Evolutionary conservation across 192 early-diverging fungal species (phyloP).

Genomic region (Diversispora eburnea): DNA sequence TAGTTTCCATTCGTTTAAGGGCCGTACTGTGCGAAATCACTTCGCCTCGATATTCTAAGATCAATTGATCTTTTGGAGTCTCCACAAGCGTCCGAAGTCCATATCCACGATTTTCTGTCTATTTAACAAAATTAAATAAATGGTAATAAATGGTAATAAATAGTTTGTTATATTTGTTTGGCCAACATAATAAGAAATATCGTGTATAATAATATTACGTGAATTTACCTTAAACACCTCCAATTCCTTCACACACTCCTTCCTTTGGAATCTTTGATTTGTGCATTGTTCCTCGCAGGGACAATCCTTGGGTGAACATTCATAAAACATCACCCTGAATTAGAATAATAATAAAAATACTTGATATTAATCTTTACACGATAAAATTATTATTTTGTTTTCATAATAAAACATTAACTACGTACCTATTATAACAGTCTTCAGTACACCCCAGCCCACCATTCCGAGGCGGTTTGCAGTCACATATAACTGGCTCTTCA

Average conservation of each 20-base stretch:
- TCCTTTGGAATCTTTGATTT: conserved; percentile 71
- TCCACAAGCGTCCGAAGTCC: conserved; percentile 56
- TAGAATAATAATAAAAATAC: neutral
- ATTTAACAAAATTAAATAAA: neutral
- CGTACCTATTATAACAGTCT: conserved; percentile 68
- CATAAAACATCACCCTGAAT: conserved; percentile 64
- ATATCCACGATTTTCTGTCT: conserved; percentile 67
- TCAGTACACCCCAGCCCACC: conserved; percentile 59
- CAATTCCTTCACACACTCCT: conserved; percentile 47
- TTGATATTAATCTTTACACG: neutral
- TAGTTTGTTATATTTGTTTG: neutral
- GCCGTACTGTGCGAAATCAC: conserved; percentile 65
- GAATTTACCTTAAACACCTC: conserved; percentile 60
- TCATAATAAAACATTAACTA: neutral
- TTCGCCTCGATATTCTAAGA: conserved; percentile 83
- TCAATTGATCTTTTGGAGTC: conserved; percentile 56
- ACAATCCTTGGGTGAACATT: conserved; percentile 65
- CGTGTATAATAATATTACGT: neutral
- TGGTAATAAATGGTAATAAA: neutral
- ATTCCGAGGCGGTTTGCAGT: conserved; percentile 54
- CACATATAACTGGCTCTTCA: conserved; percentile 51
- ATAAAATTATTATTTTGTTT: neutral
- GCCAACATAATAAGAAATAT: neutral
- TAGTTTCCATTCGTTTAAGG: conserved; percentile 66
- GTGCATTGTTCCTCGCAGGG: conserved; percentile 65